phyloP scores from a whole-genome alignment of 768 basidiomycete species.

The Russula dissimulans region DNA sequence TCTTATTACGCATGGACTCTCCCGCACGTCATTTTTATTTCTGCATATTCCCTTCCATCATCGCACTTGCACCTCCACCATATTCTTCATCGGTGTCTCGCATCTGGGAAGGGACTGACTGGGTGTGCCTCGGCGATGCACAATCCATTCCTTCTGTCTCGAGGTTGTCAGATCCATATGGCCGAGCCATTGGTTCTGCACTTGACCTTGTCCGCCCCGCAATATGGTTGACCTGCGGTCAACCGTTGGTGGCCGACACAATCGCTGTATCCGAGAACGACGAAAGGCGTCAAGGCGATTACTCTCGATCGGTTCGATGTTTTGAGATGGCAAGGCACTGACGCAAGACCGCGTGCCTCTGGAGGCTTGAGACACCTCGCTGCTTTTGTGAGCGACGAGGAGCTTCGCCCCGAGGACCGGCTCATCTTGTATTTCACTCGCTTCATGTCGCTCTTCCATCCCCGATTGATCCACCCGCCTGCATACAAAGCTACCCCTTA shows the following conservation, averaged over 20 bases:
- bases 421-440: constrained; percentile 42
- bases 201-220: constrained; percentile 10
- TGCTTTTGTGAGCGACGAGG: constrained; percentile 39
- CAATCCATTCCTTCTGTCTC: constrained; percentile 9
- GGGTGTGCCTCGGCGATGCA: constrained; percentile 21
- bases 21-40: constrained; percentile 16
- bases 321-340: constrained; percentile 44
- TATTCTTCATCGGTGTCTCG: constrained; percentile 9
- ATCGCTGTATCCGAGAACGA: constrained; percentile 8
- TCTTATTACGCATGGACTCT: constrained; percentile 20
- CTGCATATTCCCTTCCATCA: constrained; percentile 3
- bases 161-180: constrained; percentile 13
- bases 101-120: constrained; percentile 11
- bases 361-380: constrained; percentile 45
- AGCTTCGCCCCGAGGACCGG: constrained; percentile 39
- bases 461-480: constrained; percentile 44
- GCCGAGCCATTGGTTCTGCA: constrained; percentile 16
- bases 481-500: constrained; percentile 65
- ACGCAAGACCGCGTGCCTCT: constrained; percentile 57
- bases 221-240: constrained; percentile 16
- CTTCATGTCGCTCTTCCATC: constrained; percentile 26
- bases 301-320: constrained; percentile 43
- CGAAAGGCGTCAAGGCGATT: constrained; percentile 36
- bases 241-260: constrained; percentile 11
- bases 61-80: background rate